Conservation (phyloP, 2,329 filamentous ascomycete genomes). For the Fusarium pseudoanthophilum region DNA sequence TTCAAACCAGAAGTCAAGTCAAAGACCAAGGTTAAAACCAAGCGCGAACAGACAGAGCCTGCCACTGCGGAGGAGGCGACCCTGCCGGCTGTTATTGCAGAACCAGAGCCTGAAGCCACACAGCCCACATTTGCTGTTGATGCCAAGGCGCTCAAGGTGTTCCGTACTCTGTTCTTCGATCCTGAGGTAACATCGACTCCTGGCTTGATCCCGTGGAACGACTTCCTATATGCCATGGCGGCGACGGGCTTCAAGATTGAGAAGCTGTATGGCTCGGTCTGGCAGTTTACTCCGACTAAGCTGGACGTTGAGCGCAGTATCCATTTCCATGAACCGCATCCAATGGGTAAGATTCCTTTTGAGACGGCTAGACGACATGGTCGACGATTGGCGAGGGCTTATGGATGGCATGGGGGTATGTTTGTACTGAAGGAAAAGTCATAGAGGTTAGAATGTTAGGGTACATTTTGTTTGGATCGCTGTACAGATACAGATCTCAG, state of each 20-base stretch:
- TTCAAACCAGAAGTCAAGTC: background rate
- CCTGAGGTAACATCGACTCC: background rate
- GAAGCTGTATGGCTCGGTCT: slow-evolving; percentile 5
- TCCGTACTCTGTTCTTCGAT: slow-evolving; percentile 5
- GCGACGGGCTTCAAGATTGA: background rate
- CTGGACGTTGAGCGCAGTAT: background rate
- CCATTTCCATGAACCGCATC: slow-evolving; percentile 1
- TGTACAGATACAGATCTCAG: background rate
- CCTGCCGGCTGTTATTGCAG: fast-evolving
- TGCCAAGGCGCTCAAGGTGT: background rate
- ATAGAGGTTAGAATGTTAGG: background rate
- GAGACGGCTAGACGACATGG: background rate
- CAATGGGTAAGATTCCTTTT: background rate
- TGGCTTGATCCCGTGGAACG: background rate
- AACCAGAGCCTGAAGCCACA: fast-evolving
- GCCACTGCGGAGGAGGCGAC: fast-evolving
- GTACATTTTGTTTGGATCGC: background rate
- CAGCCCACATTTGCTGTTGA: background rate
- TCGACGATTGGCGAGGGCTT: background rate
- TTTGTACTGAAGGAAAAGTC: background rate
- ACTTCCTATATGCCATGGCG: background rate
- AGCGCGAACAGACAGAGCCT: background rate
- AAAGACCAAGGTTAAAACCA: slow-evolving; percentile 1
- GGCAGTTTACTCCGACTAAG: background rate
- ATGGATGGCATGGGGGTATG: slow-evolving; percentile 4